These are phyloP conservation scores for Candida tallmaniae DNA, from an alignment of 805 yeast genomes.

Conservation along the genomic window DNA sequence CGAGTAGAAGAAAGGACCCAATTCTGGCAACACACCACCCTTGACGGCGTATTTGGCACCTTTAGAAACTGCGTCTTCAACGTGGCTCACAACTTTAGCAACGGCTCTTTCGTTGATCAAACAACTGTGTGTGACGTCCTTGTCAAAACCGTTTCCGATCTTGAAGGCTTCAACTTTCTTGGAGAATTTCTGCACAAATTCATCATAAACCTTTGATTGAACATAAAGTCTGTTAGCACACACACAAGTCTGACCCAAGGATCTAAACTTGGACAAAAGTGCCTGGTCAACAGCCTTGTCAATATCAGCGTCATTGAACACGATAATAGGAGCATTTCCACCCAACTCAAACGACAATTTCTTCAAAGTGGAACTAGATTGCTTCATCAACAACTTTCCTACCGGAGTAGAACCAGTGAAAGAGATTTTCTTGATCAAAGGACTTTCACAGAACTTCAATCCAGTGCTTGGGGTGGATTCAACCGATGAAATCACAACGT, in stretches of 20 bases:
- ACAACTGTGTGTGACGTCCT: slow-evolving; percentile 51
- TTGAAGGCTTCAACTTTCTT: slow-evolving; percentile 44
- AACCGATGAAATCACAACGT: slow-evolving; percentile 44
- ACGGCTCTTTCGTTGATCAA: slow-evolving; percentile 49
- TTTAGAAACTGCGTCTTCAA: slow-evolving; percentile 47
- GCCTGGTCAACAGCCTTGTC: slow-evolving; percentile 66
- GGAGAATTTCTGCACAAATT: slow-evolving; percentile 48
- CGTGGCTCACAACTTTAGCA: slow-evolving; percentile 51
- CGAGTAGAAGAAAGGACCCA: slow-evolving; percentile 49
- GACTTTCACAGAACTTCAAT: slow-evolving; percentile 48
- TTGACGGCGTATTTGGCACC: slow-evolving; percentile 49
- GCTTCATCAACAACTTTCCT: slow-evolving; percentile 63
- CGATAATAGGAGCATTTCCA: slow-evolving; percentile 77
- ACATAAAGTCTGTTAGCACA: slow-evolving; percentile 72
- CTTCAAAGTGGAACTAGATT: slow-evolving; percentile 58
- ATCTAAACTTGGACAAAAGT: slow-evolving; percentile 64
- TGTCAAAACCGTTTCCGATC: slow-evolving; percentile 54
- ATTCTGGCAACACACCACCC: slow-evolving; percentile 49
- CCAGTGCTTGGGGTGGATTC: slow-evolving; percentile 53
- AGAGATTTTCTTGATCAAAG: slow-evolving; percentile 58
- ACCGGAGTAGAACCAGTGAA: slow-evolving; percentile 78
- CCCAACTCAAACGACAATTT: slow-evolving; percentile 73
- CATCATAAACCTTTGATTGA: slow-evolving; percentile 61
- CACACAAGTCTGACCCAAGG: slow-evolving; percentile 78
- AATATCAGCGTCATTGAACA: slow-evolving; percentile 68